Base-by-base conservation (phyloP, 1,284 basidiomycete species). In the Sanghuangporus sanghuang region DNA sequence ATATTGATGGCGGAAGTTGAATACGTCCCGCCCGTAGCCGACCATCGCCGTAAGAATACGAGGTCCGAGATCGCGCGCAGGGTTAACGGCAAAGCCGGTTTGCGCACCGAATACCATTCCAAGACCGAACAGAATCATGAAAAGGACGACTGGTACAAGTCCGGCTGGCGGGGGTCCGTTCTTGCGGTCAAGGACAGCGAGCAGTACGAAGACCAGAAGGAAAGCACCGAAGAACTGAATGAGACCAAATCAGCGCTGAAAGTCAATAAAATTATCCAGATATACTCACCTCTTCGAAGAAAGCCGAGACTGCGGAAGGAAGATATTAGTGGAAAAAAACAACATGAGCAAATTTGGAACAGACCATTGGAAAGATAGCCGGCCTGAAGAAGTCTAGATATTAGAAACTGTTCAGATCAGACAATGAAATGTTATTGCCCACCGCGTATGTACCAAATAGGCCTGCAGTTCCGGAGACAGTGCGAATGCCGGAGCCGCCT, bases 371-470 rank as follows among this genome's bases (percentile, higher is more conserved):
- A 56, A 9, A 61, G 8, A 40, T 61, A 61, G 6, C 50, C 53
- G 27, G 39, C 46, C 57, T 59, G 39, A 14, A 12, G 16, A 16
- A 8, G 46, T n/a, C 18, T 3, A 48, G 27, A 8, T 21, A 23
- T 57, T 21, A 57, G 39, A 12, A 6, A n/a, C 6, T n/a, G 21
- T 9, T 8, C 35, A 14, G 8, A n/a, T 35, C 11, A 23, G 27
- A 59, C 8, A 23, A 23, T 57, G 11, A 85, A 88, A 73, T 46
- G 8, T 11, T 16, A n/a, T 1, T n/a, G 2, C 87, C 63, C 69
- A 89, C 89, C 48, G 87, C 80, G 68, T 86, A 89, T 0, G 90
- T 91, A 5, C 82, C 81, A 69, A 94, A 93, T 23, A 92, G 73
- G 14, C 79, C 73, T 0, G 86, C 90, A 0, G 91, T 91, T n/a